These are phyloP conservation scores for Tilletia caries DNA, from an alignment of 1,284 basidiomycete species.

Conservation along the genomic window DNA sequence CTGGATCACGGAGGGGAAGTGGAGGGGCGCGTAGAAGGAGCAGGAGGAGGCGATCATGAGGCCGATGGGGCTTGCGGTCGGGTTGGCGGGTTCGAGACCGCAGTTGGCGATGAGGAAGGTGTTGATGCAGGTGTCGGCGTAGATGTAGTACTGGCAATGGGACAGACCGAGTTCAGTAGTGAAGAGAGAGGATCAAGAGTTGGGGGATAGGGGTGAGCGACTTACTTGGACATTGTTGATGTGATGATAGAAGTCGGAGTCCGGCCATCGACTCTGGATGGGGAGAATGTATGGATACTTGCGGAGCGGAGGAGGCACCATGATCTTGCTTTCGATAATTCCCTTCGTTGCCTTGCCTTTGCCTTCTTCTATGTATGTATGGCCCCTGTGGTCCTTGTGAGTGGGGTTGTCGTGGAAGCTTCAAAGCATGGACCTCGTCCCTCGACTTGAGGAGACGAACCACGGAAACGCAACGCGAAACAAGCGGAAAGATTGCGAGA, in stretches of 20 bases:
- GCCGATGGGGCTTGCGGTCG: neutral
- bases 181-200: neutral
- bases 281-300: neutral
- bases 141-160: neutral
- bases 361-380: neutral
- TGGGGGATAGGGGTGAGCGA: neutral
- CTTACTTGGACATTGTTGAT: neutral
- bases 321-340: too few species aligned
- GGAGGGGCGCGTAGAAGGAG: slow-evolving; percentile 3
- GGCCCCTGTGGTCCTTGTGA: neutral
- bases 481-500: too few species aligned
- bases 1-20: slow-evolving; percentile 2
- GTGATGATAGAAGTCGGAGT: neutral
- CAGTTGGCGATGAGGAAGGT: slow-evolving; percentile 2
- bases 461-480: neutral
- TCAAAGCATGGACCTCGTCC: neutral
- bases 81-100: neutral
- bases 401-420: neutral
- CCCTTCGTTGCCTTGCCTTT: neutral
- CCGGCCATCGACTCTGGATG: neutral
- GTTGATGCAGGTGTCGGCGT: slow-evolving; percentile 2
- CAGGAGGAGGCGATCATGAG: neutral
- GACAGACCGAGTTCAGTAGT: neutral
- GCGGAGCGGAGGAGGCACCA: neutral
- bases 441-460: neutral